These are phyloP conservation scores for Colletotrichum cereale DNA, from an alignment of 2,329 filamentous ascomycete species.

Conservation along the genomic window DNA sequence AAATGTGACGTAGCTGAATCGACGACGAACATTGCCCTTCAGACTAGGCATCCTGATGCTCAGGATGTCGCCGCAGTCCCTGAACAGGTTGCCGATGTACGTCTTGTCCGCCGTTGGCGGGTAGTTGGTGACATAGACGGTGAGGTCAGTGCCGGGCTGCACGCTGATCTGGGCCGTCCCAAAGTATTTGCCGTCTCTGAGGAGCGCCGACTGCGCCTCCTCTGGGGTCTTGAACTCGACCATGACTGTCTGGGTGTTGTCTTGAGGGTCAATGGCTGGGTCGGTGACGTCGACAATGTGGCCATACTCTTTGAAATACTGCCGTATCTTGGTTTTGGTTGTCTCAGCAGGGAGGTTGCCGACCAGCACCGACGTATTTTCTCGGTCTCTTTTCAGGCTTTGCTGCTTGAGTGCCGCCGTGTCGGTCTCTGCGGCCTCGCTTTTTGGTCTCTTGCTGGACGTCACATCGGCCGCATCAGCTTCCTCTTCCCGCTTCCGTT, in stretches of 20 bases:
- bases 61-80: slow-evolving; percentile 83
- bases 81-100: slow-evolving; percentile 77
- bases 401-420: slow-evolving; percentile 50
- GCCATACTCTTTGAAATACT: slow-evolving; percentile 94
- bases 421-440: slow-evolving; percentile 51
- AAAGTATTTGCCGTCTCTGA: slow-evolving; percentile 84
- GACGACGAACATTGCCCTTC: slow-evolving; percentile 87
- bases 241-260: slow-evolving; percentile 72
- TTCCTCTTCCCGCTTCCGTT: slow-evolving; percentile 80
- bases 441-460: slow-evolving; percentile 76
- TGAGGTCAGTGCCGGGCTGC: slow-evolving; percentile 79
- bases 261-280: slow-evolving; percentile 59
- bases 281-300: slow-evolving; percentile 83
- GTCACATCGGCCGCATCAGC: slow-evolving; percentile 62
- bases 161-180: slow-evolving; percentile 81
- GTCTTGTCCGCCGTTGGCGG: slow-evolving; percentile 80
- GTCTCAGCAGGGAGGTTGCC: slow-evolving; percentile 79
- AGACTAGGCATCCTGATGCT: slow-evolving; percentile 91
- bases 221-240: slow-evolving; percentile 88
- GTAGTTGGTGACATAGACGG: slow-evolving; percentile 92
- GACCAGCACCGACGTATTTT: slow-evolving; percentile 88
- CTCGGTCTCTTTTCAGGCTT: slow-evolving; percentile 81
- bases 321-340: slow-evolving; percentile 79
- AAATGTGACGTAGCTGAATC: slow-evolving; percentile 98
- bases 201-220: slow-evolving; percentile 84